Evolutionary conservation across 2,329 filamentous ascomycete species (phyloP).

Genomic region (Aspergillus sp.): DNA sequence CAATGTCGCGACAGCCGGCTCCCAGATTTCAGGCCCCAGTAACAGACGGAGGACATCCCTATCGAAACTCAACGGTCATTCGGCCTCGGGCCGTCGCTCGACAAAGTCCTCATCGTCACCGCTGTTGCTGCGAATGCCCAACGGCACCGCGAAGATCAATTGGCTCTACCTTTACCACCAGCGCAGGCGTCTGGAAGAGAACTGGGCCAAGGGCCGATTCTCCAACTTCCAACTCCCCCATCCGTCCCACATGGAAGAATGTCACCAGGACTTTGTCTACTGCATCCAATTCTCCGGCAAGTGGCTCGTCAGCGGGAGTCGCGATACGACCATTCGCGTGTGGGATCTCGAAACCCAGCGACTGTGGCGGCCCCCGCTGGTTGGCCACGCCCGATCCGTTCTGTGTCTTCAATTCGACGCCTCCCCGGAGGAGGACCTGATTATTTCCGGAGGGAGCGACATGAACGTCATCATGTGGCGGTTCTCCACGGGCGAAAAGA

Average conservation of each 20-base stretch:
- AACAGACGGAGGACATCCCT: too few species aligned
- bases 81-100: neutral
- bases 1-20: conserved; percentile 11
- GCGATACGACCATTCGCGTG: conserved; percentile 81
- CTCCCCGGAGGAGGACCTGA: conserved; percentile 78
- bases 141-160: conserved; percentile 62
- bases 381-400: conserved; percentile 80
- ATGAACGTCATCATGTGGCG: conserved; percentile 86
- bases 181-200: conserved; percentile 78
- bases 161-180: conserved; percentile 94
- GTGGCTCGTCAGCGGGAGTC: conserved; percentile 88
- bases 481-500: conserved; percentile 82
- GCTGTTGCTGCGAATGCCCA: conserved; percentile 30
- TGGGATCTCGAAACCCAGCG: conserved; percentile 85
- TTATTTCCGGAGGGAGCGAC: conserved; percentile 95
- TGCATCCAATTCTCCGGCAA: conserved; percentile 84
- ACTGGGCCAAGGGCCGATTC: conserved; percentile 83
- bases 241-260: conserved; percentile 74
- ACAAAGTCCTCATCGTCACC: conserved; percentile 29
- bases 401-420: conserved; percentile 94
- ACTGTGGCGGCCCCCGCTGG: conserved; percentile 69
- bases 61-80: too few species aligned
- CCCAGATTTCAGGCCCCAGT: neutral
- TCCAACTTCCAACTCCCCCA: conserved; percentile 89
- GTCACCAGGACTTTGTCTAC: conserved; percentile 91